A percentile compares a stretch with the other conserved stretches of the same genome.
Evolutionary conservation across 169 alveolate species (phyloP).

Genomic region (Plasmodium knowlesi): DNA sequence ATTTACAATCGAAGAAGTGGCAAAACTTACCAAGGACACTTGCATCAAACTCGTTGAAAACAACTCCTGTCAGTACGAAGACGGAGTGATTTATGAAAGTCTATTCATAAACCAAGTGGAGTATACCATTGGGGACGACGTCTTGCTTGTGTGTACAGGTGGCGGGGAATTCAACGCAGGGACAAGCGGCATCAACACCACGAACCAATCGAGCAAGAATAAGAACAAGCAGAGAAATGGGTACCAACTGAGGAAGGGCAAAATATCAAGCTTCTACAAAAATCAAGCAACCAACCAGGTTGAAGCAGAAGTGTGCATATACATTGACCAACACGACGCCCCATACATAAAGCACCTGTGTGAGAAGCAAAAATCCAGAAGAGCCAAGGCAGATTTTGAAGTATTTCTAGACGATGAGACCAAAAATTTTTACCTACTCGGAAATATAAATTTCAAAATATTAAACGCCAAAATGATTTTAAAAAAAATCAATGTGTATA

Average conservation of each 20-base stretch:
- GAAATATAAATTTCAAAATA: constrained; percentile 41
- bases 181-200: background rate
- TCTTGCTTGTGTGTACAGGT: background rate
- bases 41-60: background rate
- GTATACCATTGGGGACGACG: constrained; percentile 35
- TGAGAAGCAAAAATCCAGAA: constrained; percentile 11
- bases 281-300: background rate
- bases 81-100: constrained; percentile 55
- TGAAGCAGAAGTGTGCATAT: constrained; percentile 41
- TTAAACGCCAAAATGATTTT: constrained; percentile 42
- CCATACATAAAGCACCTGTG: background rate
- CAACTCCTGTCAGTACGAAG: constrained; percentile 44
- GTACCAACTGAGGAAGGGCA: constrained; percentile 39
- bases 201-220: background rate
- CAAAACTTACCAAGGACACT: background rate
- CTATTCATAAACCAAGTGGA: constrained; percentile 3
- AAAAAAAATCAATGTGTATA: constrained; percentile 28
- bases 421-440: constrained; percentile 20
- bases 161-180: background rate
- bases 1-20: constrained; percentile 1
- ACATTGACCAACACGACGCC: constrained; percentile 28
- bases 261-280: constrained; percentile 43
- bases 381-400: constrained; percentile 23
- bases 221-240: background rate
- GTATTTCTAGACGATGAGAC: background rate